A percentile compares a stretch with the other conserved stretches of the same genome.
Evolutionary conservation across 306 rosid genomes (phyloP).

Genomic region (Lithocarpus polystachyus): DNA sequence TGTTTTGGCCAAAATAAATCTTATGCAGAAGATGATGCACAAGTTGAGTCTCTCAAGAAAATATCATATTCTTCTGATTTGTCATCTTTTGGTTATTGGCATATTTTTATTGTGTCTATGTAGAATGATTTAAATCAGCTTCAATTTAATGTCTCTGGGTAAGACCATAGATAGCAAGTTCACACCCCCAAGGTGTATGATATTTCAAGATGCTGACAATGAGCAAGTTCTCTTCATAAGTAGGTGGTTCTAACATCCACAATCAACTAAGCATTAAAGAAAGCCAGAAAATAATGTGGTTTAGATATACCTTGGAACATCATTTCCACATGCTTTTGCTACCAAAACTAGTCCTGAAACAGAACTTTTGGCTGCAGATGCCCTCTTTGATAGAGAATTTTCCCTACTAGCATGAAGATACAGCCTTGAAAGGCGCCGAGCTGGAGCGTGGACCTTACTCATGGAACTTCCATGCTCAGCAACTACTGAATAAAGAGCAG

Average conservation of each 20-base stretch:
- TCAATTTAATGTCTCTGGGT: neutral
- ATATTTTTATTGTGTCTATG: neutral
- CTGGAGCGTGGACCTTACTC: conserved; percentile 98
- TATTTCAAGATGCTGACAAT: neutral
- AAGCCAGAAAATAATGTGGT: conserved; percentile 10
- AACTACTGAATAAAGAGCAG: conserved; percentile 83
- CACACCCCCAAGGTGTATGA: neutral
- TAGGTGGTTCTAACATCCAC: neutral
- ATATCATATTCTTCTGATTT: conserved; percentile 3
- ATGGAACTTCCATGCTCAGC: conserved; percentile 99
- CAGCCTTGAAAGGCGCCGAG: conserved; percentile 88
- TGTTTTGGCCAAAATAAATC: neutral
- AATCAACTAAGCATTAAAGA: neutral
- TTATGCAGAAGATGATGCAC: neutral
- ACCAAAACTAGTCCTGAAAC: conserved; percentile 90
- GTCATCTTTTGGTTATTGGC: neutral
- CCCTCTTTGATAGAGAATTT: conserved; percentile 52
- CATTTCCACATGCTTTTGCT: conserved; percentile 98
- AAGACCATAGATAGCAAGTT: conserved; percentile 12
- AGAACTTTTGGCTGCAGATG: conserved; percentile 85
- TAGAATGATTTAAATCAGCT: neutral
- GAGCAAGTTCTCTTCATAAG: neutral
- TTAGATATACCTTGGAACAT: conserved; percentile 77
- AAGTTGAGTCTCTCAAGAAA: conserved; percentile 11
- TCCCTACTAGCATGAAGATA: conserved; percentile 88